phyloP scores from a whole-genome alignment of 208 protist genomes.

The Herpetomonas tarakana region DNA sequence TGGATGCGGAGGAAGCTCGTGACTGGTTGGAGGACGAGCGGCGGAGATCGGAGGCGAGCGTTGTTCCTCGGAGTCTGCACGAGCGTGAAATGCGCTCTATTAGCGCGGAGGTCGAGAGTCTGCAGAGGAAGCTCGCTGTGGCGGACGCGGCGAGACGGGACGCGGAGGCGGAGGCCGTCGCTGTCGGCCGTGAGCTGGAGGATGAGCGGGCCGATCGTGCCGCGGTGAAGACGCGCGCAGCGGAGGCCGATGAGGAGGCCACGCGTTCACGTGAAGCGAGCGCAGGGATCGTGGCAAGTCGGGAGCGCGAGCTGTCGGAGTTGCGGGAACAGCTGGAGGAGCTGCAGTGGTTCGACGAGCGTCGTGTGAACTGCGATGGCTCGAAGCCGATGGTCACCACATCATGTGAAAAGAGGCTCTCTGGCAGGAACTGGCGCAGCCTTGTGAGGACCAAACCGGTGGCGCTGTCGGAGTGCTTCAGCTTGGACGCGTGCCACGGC shows the following conservation, averaged over 20 bases:
- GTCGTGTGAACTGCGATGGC: no score
- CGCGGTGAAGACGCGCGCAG: constrained; percentile 4
- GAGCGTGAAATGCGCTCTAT: constrained; percentile 3
- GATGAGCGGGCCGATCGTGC: constrained; percentile 6
- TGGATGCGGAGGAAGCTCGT: background rate
- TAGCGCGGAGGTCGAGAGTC: background rate
- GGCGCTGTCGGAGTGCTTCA: constrained; percentile 26
- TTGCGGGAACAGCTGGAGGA: no score
- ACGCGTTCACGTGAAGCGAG: constrained; percentile 7
- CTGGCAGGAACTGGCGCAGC: constrained; percentile 16
- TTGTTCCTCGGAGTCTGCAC: no score
- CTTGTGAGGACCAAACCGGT: constrained; percentile 23
- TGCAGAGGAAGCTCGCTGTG: constrained; percentile 1
- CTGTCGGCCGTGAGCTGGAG: constrained; percentile 4
- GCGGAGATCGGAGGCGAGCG: constrained; percentile 11
- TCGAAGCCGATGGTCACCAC: no score
- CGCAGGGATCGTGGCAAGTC: constrained; percentile 20
- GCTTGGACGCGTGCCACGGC: constrained; percentile 36
- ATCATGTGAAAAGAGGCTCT: no score
- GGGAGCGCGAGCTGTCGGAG: no score
- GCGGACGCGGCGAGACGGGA: constrained; percentile 2
- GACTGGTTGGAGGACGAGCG: background rate
- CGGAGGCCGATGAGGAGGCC: constrained; percentile 27
- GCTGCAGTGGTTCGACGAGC: no score
- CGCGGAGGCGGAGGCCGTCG: constrained; percentile 12